These are phyloP conservation scores for Acanthamoeba culbertsoni DNA, from an alignment of 208 protist genomes.

Conservation along the genomic window DNA sequence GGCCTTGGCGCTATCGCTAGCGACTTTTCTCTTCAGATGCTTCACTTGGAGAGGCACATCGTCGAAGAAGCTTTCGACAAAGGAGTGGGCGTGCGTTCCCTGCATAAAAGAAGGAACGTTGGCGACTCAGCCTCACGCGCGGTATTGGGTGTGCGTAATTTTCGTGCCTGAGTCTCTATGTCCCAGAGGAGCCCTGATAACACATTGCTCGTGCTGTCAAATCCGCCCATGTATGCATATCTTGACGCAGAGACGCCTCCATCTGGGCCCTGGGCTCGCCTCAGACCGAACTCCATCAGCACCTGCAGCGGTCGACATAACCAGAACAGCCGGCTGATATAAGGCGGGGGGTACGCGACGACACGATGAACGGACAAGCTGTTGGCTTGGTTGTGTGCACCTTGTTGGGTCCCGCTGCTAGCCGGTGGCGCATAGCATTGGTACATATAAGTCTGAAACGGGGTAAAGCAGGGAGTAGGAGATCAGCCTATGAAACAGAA, in stretches of 20 bases:
- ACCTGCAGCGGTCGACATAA: too few species aligned
- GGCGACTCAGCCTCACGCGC: too few species aligned
- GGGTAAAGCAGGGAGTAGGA: not conserved
- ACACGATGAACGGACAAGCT: not conserved
- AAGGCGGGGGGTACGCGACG: too few species aligned
- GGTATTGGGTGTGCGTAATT: too few species aligned
- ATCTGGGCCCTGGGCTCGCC: constrained; percentile 90
- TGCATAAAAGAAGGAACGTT: not conserved
- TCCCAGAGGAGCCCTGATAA: constrained; percentile 82
- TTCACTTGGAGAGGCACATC: not conserved
- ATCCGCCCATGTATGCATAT: constrained; percentile 90
- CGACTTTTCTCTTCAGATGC: not conserved
- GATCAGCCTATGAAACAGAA: too few species aligned
- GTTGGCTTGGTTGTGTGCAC: not conserved
- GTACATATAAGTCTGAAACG: constrained; percentile 82
- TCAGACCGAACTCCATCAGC: constrained; percentile 88
- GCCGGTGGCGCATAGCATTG: constrained; percentile 84
- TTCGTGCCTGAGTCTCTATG: constrained; percentile 20
- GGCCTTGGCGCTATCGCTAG: not conserved
- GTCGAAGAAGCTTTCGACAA: constrained; percentile 36
- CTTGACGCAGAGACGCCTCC: constrained; percentile 88
- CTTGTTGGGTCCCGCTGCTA: constrained; percentile 34
- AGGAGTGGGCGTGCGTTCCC: constrained; percentile 28
- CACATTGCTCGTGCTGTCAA: constrained; percentile 88
- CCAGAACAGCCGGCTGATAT: too few species aligned